phyloP scores from a whole-genome alignment of 2,329 filamentous ascomycete species.

The Helicocarpus griseus region DNA sequence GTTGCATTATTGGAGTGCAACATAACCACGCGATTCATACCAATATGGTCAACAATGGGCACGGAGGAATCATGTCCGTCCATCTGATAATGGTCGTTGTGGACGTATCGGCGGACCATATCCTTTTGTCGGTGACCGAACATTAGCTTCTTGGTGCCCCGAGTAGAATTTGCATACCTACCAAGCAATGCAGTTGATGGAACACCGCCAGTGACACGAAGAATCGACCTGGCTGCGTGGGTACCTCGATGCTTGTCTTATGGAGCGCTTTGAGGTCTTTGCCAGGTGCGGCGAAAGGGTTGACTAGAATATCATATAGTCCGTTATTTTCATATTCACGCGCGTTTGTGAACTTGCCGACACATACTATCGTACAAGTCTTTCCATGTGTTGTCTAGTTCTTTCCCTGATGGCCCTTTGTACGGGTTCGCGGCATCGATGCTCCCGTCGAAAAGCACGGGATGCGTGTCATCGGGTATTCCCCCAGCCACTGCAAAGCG shows the following conservation, averaged over 20 bases:
- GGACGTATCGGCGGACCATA: slow-evolving; percentile 10
- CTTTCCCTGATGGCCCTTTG: slow-evolving; percentile 6
- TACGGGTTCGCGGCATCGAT: slow-evolving; percentile 6
- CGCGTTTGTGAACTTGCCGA: neutral
- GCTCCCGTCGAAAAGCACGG: slow-evolving; percentile 8
- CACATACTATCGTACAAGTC: slow-evolving; percentile 10
- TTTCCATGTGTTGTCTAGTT: slow-evolving; percentile 9
- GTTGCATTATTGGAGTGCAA: no score
- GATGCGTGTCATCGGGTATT: neutral
- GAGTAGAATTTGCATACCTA: slow-evolving; percentile 2
- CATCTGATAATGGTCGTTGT: slow-evolving; percentile 10
- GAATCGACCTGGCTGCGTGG: slow-evolving; percentile 8
- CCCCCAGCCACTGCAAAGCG: slow-evolving; percentile 6
- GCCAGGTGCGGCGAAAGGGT: slow-evolving; percentile 7
- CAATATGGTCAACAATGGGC: slow-evolving; percentile 10
- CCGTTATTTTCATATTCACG: neutral
- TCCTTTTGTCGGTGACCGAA: slow-evolving; percentile 4
- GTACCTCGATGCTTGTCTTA: slow-evolving; percentile 11
- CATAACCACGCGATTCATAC: neutral
- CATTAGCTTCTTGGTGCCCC: neutral
- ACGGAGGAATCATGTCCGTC: slow-evolving; percentile 3
- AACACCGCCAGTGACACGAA: slow-evolving; percentile 13
- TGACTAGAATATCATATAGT: neutral
- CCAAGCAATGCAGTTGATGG: slow-evolving; percentile 19
- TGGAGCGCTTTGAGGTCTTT: slow-evolving; percentile 8